phyloP scores from a whole-genome alignment of 2,329 filamentous ascomycete genomes.

The Colletotrichum brevisporum region DNA sequence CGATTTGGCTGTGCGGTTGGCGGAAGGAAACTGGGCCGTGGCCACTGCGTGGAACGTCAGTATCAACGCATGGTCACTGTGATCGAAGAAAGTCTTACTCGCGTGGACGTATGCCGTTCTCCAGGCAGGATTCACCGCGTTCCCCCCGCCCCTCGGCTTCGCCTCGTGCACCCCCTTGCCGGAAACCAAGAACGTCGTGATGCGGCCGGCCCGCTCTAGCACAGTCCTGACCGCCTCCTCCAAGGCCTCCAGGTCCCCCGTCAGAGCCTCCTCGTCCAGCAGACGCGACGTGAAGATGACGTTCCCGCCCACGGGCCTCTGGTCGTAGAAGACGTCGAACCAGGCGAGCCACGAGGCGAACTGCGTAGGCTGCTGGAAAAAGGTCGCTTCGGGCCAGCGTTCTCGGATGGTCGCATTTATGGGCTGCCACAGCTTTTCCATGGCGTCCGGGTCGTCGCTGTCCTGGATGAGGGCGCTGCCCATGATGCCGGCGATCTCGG shows the following conservation, averaged over 20 bases:
- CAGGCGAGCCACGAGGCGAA: conserved; percentile 53
- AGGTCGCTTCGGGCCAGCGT: conserved; percentile 51
- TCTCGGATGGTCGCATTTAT: conserved; percentile 54
- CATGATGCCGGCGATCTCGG: conserved; percentile 51
- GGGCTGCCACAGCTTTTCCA: conserved; percentile 50
- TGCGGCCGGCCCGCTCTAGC: conserved; percentile 44
- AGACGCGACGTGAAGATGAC: conserved; percentile 60
- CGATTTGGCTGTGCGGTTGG: conserved; percentile 49
- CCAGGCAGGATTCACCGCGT: conserved; percentile 65
- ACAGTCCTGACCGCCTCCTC: conserved; percentile 55
- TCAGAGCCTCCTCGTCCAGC: conserved; percentile 54
- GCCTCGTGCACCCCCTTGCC: conserved; percentile 61
- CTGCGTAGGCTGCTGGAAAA: conserved; percentile 37
- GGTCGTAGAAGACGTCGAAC: conserved; percentile 55
- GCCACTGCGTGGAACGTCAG: conserved; percentile 46
- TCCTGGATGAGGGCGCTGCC: conserved; percentile 55
- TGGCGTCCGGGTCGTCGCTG: conserved; percentile 46
- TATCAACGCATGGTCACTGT: background rate
- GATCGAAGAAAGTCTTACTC: conserved; percentile 49
- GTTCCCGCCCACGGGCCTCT: conserved; percentile 52
- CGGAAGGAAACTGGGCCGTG: conserved; percentile 46
- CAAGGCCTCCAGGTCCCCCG: conserved; percentile 50
- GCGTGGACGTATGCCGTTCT: conserved; percentile 54
- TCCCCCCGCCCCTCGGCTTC: conserved; percentile 60
- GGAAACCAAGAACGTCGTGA: conserved; percentile 57